A percentile compares a stretch with the other conserved stretches of the same genome.
phyloP scores from a whole-genome alignment of 495 filamentous ascomycete genomes.

The Xylaria sp. region DNA sequence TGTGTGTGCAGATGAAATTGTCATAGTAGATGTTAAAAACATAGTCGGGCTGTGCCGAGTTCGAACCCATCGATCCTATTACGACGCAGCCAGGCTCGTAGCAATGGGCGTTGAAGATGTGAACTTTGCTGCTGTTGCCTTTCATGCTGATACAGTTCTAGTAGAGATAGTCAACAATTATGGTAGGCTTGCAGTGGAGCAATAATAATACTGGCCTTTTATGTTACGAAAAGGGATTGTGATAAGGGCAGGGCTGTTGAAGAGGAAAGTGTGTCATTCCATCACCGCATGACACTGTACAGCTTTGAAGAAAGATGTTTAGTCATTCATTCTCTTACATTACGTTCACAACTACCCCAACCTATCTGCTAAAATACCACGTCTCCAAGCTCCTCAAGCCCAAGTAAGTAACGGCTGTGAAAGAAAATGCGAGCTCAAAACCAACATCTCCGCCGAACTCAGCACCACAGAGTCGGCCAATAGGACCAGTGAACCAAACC shows the following conservation, averaged over 20 bases:
- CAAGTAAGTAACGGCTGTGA: slow-evolving; percentile 55
- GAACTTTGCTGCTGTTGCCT: slow-evolving; percentile 62
- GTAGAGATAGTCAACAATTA: not conserved
- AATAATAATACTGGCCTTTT: too few relatives aligned
- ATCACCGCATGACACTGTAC: slow-evolving; percentile 52
- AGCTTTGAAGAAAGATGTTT: slow-evolving; percentile 47
- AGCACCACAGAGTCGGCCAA: slow-evolving; percentile 67
- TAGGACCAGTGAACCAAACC: slow-evolving; percentile 75
- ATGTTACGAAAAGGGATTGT: not conserved
- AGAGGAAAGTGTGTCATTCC: slow-evolving; percentile 30
- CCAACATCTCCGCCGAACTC: slow-evolving; percentile 74
- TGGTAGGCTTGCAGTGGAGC: not conserved
- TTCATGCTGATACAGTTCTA: slow-evolving; percentile 67
- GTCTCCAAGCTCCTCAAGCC: slow-evolving; percentile 60
- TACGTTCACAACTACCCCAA: not conserved
- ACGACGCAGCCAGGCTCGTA: slow-evolving; percentile 48
- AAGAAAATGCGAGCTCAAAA: slow-evolving; percentile 73
- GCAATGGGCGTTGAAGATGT: slow-evolving; percentile 49
- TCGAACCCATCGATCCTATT: slow-evolving; percentile 48
- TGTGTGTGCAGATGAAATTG: slow-evolving; percentile 52
- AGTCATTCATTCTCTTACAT: not conserved
- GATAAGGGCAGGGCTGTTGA: not conserved
- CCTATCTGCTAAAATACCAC: slow-evolving; percentile 57
- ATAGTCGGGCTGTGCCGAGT: slow-evolving; percentile 42
- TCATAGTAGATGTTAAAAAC: slow-evolving; percentile 51